Conservation (phyloP, 1,284 basidiomycete genomes). For the Fistulinella cinereoalba region DNA sequence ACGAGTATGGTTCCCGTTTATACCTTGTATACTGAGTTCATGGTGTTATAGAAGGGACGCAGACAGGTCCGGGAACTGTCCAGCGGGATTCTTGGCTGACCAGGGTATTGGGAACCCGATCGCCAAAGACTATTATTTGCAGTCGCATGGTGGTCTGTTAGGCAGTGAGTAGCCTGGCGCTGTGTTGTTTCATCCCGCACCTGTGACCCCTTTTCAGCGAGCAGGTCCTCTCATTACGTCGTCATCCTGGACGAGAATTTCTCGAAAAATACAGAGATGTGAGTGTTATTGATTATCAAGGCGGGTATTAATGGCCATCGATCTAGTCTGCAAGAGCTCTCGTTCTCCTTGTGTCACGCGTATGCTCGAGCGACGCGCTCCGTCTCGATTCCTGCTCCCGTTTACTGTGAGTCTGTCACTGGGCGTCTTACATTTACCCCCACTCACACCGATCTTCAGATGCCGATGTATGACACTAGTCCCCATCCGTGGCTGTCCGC, state of each 20-base stretch:
- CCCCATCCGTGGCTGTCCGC: too few relatives aligned
- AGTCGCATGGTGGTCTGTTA: constrained; percentile 52
- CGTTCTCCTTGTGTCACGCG: constrained; percentile 76
- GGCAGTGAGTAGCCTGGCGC: constrained; percentile 42
- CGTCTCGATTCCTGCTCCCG: constrained; percentile 80
- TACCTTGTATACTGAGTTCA: not conserved
- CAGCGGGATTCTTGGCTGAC: constrained; percentile 70
- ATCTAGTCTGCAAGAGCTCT: constrained; percentile 57
- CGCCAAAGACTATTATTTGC: constrained; percentile 69
- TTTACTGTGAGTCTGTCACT: constrained; percentile 62
- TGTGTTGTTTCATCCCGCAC: not conserved
- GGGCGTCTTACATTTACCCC: not conserved
- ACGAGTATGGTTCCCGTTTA: constrained; percentile 22
- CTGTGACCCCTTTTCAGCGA: constrained; percentile 18
- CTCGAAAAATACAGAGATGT: constrained; percentile 31
- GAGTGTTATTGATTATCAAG: constrained; percentile 6
- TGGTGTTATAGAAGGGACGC: constrained; percentile 34
- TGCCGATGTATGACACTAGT: constrained; percentile 45
- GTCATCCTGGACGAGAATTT: constrained; percentile 55
- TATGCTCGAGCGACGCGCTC: constrained; percentile 81
- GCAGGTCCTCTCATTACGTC: constrained; percentile 53
- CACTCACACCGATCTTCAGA: constrained; percentile 34
- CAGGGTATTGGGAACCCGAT: constrained; percentile 60
- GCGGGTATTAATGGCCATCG: too few relatives aligned
- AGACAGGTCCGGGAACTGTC: constrained; percentile 64